Percentiles rank a stretch among this genome's conserved stretches.
These are phyloP conservation scores for Malus domestica DNA, from an alignment of 306 rosid genomes.

Conservation along the genomic window DNA sequence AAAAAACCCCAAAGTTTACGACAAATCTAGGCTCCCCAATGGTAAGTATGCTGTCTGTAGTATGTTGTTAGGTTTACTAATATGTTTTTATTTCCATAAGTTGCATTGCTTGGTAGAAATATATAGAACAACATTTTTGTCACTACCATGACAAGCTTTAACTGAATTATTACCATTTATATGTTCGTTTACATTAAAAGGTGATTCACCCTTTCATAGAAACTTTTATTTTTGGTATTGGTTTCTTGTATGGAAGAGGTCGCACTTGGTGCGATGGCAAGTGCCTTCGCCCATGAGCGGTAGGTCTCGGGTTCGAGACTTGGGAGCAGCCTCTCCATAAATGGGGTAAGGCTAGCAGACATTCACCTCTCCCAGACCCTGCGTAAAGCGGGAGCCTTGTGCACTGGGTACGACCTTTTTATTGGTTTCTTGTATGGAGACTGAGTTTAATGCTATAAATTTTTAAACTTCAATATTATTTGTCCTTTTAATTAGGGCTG, in stretches of 20 bases:
- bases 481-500: not conserved
- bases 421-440: not conserved
- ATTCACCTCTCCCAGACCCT: too few species aligned
- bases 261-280: too few species aligned
- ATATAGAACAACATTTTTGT: not conserved
- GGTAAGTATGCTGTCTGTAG: slow-evolving; percentile 38
- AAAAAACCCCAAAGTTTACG: slow-evolving; percentile 50
- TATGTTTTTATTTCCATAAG: not conserved
- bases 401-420: not conserved
- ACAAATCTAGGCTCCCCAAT: slow-evolving; percentile 76
- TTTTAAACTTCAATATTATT: not conserved
- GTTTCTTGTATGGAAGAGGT: not conserved
- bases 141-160: not conserved
- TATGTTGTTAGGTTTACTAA: not conserved
- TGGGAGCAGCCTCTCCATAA: too few species aligned
- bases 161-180: not conserved
- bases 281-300: too few species aligned
- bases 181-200: not conserved
- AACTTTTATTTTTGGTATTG: not conserved
- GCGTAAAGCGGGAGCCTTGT: too few species aligned
- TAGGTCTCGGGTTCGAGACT: too few species aligned
- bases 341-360: too few species aligned
- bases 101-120: not conserved
- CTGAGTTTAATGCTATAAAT: not conserved
- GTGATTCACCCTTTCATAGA: not conserved